Evolutionary conservation across 2,329 filamentous ascomycete genomes (phyloP).

Genomic region (Cordyceps sp.): DNA sequence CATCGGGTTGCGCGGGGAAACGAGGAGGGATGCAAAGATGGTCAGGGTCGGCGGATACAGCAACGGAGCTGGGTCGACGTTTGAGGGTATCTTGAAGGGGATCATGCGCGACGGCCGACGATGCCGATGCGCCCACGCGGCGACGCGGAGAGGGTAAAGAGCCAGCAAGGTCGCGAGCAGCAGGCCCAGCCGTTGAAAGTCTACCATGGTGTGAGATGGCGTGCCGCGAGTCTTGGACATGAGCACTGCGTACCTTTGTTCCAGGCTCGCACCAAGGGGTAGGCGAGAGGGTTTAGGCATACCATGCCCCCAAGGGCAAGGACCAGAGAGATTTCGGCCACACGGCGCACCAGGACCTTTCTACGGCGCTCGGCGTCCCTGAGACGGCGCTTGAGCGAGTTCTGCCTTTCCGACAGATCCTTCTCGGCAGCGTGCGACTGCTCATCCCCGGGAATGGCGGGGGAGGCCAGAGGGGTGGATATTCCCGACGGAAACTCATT

Average conservation of each 20-base stretch:
- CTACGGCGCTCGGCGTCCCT: slow-evolving; percentile 21
- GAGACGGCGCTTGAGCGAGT: slow-evolving; percentile 6
- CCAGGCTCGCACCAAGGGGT: slow-evolving; percentile 27
- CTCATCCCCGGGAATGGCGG: slow-evolving; percentile 27
- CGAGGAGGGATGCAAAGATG: slow-evolving; percentile 57
- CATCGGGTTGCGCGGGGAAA: slow-evolving; percentile 43
- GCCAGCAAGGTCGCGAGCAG: slow-evolving; percentile 23
- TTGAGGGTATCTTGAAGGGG: slow-evolving; percentile 42
- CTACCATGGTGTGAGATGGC: slow-evolving; percentile 13
- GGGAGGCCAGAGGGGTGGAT: slow-evolving; percentile 37
- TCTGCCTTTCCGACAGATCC: slow-evolving; percentile 4
- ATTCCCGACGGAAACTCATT: slow-evolving; percentile 36
- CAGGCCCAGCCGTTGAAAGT: slow-evolving; percentile 21
- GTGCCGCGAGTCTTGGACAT: neutral
- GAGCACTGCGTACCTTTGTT: slow-evolving; percentile 24
- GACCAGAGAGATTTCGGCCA: slow-evolving; percentile 34
- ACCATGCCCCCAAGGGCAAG: slow-evolving; percentile 30
- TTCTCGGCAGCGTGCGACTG: slow-evolving; percentile 9
- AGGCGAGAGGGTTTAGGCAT: slow-evolving; percentile 26
- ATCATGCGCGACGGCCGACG: slow-evolving; percentile 19
- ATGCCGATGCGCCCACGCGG: slow-evolving; percentile 27
- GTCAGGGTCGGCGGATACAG: slow-evolving; percentile 70
- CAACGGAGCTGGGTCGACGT: slow-evolving; percentile 86
- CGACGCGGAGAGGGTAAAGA: slow-evolving; percentile 44
- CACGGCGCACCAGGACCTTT: slow-evolving; percentile 34